These are phyloP conservation scores for Zygnema cylindricum DNA, from an alignment of 139 green algal species.

Conservation along the genomic window DNA sequence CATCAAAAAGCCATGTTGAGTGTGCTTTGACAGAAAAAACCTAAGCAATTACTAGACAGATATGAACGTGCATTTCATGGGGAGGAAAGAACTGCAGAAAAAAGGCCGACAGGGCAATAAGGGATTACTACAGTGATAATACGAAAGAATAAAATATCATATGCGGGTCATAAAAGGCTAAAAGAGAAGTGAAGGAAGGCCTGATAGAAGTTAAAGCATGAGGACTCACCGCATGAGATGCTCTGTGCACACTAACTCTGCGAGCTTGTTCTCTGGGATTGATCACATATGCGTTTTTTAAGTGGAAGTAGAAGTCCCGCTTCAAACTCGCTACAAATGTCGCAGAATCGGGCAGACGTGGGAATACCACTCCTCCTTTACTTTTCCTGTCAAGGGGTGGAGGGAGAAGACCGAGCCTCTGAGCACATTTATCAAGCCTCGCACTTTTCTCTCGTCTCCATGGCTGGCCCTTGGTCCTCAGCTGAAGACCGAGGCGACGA, in stretches of 20 bases:
- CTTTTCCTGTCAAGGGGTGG: neutral
- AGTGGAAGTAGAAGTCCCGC: neutral
- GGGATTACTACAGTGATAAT: no score
- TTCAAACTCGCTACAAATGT: neutral
- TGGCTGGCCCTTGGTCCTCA: neutral
- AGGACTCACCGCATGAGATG: neutral
- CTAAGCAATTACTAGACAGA: no score
- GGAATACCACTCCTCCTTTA: neutral
- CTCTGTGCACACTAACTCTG: neutral
- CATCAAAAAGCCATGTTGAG: no score
- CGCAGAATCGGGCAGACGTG: neutral
- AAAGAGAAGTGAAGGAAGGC: no score
- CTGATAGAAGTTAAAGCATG: no score
- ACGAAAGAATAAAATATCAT: no score
- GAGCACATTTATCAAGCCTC: neutral
- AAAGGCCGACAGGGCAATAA: no score
- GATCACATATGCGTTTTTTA: neutral
- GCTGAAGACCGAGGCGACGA: conserved; percentile 18
- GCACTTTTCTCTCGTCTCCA: neutral
- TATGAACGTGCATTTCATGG: no score
- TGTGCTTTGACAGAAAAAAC: no score
- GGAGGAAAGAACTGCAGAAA: no score
- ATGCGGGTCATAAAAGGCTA: no score
- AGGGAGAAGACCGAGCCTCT: neutral
- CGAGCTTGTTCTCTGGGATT: neutral